phyloP scores from a whole-genome alignment of 2,329 filamentous ascomycete genomes.

The Colletotrichum incanum region DNA sequence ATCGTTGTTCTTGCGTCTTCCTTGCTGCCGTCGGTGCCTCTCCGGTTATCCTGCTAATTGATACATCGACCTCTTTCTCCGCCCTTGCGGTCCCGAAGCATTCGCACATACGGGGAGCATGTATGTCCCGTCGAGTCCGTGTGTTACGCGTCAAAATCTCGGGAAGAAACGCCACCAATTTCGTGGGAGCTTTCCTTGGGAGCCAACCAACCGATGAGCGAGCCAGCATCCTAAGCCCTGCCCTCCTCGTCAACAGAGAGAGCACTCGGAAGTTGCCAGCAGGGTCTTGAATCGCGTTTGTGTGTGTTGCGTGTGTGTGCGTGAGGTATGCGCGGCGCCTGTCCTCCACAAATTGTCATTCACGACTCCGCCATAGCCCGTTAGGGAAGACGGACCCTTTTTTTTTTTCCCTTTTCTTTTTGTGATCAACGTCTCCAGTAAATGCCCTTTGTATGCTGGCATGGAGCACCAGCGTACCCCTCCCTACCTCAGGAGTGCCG shows the following conservation, averaged over 20 bases:
- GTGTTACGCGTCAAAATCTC: neutral
- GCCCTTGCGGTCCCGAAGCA: neutral
- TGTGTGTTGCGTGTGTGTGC: neutral
- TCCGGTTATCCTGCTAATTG: no score
- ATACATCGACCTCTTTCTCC: neutral
- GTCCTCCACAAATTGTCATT: neutral
- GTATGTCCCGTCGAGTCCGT: neutral
- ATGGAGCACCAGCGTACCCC: conserved; percentile 18
- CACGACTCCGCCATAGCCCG: neutral
- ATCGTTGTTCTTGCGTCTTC: no score
- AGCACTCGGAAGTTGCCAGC: conserved; percentile 2
- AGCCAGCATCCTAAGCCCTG: neutral
- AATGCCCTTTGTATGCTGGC: conserved; percentile 2
- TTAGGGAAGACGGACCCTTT: neutral
- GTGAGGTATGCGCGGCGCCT: neutral
- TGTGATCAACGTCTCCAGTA: conserved; percentile 20
- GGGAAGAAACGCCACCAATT: neutral
- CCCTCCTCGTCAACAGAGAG: neutral
- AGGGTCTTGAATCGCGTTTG: conserved; percentile 8
- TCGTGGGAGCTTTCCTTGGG: conserved; percentile 3
- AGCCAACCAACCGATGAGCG: neutral
- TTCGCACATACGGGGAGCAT: neutral
- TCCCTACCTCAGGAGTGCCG: conserved; percentile 28
- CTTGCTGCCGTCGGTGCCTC: neutral
- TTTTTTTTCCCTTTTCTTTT: neutral